Percentiles rank a stretch among this genome's conserved stretches.
Evolutionary conservation across 768 basidiomycete species (phyloP).

Genomic region (Neoboletus subvelutipes): DNA sequence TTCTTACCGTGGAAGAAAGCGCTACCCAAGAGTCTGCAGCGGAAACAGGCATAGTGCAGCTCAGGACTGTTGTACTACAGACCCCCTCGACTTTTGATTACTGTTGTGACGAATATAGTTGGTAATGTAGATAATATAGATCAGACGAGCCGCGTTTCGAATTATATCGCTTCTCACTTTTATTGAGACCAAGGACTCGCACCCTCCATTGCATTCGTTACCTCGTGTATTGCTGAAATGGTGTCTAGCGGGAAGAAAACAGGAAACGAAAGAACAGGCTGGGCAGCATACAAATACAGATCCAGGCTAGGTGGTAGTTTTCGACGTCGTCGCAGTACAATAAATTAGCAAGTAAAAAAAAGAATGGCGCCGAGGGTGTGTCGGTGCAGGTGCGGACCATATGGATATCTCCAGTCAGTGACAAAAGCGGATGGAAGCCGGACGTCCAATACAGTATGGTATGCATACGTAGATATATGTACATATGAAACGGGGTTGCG

Average conservation of each 20-base stretch:
- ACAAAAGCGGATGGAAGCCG: background rate
- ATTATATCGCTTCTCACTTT: too few species aligned
- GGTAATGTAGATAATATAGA: background rate
- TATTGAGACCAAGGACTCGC: background rate
- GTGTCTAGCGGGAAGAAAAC: slow-evolving; percentile 1
- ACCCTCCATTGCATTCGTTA: background rate
- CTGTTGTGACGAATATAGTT: too few species aligned
- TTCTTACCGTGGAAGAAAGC: slow-evolving; percentile 84
- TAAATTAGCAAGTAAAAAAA: slow-evolving; percentile 23
- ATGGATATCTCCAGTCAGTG: slow-evolving; percentile 3
- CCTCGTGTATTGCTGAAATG: slow-evolving; percentile 4
- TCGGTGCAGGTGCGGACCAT: background rate
- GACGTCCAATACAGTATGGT: slow-evolving; percentile 9
- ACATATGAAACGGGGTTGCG: slow-evolving; percentile 1
- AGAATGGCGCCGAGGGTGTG: background rate
- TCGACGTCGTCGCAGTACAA: slow-evolving; percentile 8
- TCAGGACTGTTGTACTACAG: background rate
- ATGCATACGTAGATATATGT: slow-evolving; percentile 13
- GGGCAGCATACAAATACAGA: slow-evolving; percentile 23
- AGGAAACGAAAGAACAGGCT: background rate
- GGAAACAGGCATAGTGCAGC: slow-evolving; percentile 53
- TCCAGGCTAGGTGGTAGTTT: slow-evolving; percentile 1
- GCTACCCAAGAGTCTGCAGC: slow-evolving; percentile 74
- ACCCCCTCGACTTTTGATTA: background rate
- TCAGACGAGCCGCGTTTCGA: background rate